Evolutionary conservation across 1,139 yeast genomes (phyloP), one percentile per base, ranked within the genome.

Genomic region (Zygoascus hellenicus): DNA sequence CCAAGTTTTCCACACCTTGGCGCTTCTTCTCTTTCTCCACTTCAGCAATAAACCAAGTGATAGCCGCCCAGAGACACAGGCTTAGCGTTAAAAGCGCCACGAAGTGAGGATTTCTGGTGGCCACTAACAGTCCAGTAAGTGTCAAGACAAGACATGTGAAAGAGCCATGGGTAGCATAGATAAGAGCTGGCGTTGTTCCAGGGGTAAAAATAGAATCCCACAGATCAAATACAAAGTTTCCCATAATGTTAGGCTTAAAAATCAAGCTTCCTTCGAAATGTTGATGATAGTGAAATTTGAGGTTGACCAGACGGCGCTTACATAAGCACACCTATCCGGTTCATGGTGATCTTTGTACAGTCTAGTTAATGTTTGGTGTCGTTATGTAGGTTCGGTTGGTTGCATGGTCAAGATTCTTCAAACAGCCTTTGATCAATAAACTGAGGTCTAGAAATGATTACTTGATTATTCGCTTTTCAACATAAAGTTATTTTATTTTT

Each of bases 171-270:
- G 94, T 85, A 9, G 97, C 97, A 38, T 76, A 73, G 14, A 89
- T 72, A 46, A 92, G 74, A 0, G 95, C 89, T 0, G 97, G 97
- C 0, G 92, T 78, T 0, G 95, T 80, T 1, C 98, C 98, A 1
- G 97, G 97, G n/a, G 90, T 83, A 65, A 90, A 84, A 29, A 92
- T 78, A 6, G 96, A 84, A 51, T 84, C 82, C 97, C 97, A 90
- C 43, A 92, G 74, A 32, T 84, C 95, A 19, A 68, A 74, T 37
- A 85, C 31, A 45, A 66, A 65, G 22, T 13, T 17, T 11, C 43
- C 15, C 38, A 38, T 44, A 13, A 9, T 40, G 29, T 11, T 33
- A 31, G 31, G 3, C 6, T 38, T 26, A 22, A 22, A 22, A 7
- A 22, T 22, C 19, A 37, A 19, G 30, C 13, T 10, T 16, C 16